Evolutionary conservation across 2,329 filamentous ascomycete genomes (phyloP).

Genomic region (Beauveria bassiana): DNA sequence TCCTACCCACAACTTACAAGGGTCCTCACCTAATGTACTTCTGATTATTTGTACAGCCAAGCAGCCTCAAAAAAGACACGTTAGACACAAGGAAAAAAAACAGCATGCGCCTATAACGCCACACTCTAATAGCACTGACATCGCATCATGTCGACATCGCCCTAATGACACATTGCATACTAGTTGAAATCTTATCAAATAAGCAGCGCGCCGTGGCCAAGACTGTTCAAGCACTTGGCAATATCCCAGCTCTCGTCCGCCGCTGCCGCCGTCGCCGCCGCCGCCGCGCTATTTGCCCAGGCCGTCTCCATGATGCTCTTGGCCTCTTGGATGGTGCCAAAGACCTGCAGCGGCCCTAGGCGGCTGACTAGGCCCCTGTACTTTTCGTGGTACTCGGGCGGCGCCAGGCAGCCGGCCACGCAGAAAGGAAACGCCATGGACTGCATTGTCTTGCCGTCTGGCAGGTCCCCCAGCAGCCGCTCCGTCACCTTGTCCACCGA

Average conservation of each 20-base stretch:
- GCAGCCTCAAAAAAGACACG: too few species aligned
- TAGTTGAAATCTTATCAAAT: constrained; percentile 18
- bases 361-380: constrained; percentile 33
- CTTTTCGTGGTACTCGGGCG: constrained; percentile 31
- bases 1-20: too few species aligned
- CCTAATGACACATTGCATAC: too few species aligned
- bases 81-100: too few species aligned
- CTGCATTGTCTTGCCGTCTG: constrained; percentile 24
- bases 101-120: too few species aligned
- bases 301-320: constrained; percentile 38
- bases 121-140: too few species aligned
- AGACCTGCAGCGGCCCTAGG: constrained; percentile 35
- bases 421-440: constrained; percentile 34
- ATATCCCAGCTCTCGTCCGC: constrained; percentile 38
- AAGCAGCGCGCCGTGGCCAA: constrained; percentile 32
- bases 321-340: constrained; percentile 37
- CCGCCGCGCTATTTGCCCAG: constrained; percentile 29
- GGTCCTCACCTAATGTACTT: too few species aligned
- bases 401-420: constrained; percentile 33
- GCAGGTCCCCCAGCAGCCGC: constrained; percentile 26
- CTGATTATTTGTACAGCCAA: too few species aligned
- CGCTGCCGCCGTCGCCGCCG: neutral
- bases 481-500: constrained; percentile 26
- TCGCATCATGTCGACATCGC: too few species aligned
- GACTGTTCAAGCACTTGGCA: constrained; percentile 32